These are phyloP conservation scores for Calocera cornea DNA, from an alignment of 768 basidiomycete genomes.

Conservation along the genomic window DNA sequence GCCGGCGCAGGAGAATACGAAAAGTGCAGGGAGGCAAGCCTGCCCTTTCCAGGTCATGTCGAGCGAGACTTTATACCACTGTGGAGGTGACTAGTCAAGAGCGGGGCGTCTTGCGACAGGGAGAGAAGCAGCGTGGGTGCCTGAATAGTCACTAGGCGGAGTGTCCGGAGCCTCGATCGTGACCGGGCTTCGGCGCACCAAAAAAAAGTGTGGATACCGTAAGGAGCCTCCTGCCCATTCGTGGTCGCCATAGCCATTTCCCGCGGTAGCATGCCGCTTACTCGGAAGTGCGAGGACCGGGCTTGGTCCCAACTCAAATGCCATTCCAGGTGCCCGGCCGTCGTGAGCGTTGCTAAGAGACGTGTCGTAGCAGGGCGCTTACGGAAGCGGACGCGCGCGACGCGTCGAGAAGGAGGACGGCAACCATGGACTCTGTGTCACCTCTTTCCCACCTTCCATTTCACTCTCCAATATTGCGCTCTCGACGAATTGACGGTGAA, in stretches of 20 bases:
- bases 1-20: not conserved
- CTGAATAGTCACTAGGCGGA: not conserved
- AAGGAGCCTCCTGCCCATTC: not conserved
- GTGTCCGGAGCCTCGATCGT: no score
- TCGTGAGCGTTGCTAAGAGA: not conserved
- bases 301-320: not conserved
- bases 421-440: no score
- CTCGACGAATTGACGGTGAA: no score
- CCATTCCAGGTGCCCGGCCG: not conserved
- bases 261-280: not conserved
- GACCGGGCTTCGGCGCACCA: no score
- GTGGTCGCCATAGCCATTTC: not conserved
- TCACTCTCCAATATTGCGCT: no score
- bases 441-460: no score
- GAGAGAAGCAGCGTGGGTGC: not conserved
- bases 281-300: not conserved
- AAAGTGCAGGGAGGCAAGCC: not conserved
- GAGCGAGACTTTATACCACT: not conserved
- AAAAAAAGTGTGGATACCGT: not conserved
- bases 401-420: no score
- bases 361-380: not conserved
- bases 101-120: no score
- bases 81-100: not conserved
- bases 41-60: not conserved
- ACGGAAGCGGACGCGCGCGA: no score